Base-by-base conservation (phyloP, 352 stramenopile genomes). In the Peronospora tabacina region DNA sequence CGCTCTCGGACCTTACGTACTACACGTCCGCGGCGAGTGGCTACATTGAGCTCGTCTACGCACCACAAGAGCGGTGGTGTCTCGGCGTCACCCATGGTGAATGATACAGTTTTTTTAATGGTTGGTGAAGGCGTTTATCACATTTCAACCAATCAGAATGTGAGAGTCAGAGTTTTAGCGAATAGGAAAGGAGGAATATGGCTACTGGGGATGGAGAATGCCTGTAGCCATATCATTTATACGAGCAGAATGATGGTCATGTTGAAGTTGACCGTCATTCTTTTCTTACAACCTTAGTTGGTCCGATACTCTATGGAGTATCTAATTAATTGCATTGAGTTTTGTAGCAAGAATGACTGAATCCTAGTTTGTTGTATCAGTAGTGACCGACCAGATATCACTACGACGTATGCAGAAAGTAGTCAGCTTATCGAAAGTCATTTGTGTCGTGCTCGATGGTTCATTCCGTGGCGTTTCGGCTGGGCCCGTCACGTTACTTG, bases 1-100 rank as follows among this genome's bases (percentile, higher is more conserved):
- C 76, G 74, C 78, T 96, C 87, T n/a, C 70, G 64, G 26, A 95
- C 76, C 3, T 82, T 75, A 29, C 78, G 75, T 57, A 94, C 75
- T 34, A 95, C 70, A 40, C 70, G 80, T 17, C 83, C 82, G 51
- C 79, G 74, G 48, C 84, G 84, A 16, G 83, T 94, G 17, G 81
- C 79, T 39, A 88, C 73, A 54, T 91, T 92, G 35, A 66, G 52
- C 56, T 85, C 77, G 42, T 90, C 80, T 53, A 86, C 60, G 52
- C 68, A 81, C 80, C 80, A 90, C 7, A 85, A 64, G 43, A 79
- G 58, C 55, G 76, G 50, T 24, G 76, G 50, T 24, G 54, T 50
- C 40, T 58, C 61, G 34, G 47, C 24, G 5, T 49, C 19, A 22
- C 28, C 30, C 44, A 52, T 63, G 8, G 26, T 16, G 24, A 46